Conservation (phyloP, 352 stramenopile genomes). For the Pythium graminicola region DNA sequence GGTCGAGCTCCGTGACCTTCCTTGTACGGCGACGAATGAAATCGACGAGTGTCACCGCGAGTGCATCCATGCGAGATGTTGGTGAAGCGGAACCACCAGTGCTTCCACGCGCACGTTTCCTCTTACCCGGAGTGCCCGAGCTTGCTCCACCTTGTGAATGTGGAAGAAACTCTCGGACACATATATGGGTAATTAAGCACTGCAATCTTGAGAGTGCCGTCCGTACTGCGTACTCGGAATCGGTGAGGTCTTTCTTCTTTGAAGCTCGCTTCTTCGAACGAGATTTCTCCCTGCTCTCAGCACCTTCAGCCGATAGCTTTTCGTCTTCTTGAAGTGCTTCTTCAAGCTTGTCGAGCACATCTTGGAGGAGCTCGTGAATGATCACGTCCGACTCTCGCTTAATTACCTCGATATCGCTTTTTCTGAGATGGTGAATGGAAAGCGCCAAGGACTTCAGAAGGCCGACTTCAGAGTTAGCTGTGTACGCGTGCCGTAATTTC, state of each 20-base stretch:
- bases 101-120: slow-evolving; percentile 8
- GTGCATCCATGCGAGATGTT: slow-evolving; percentile 29
- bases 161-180: slow-evolving; percentile 57
- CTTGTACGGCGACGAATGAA: slow-evolving; percentile 49
- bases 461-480: slow-evolving; percentile 59
- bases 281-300: slow-evolving; percentile 16
- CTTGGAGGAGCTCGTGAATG: slow-evolving; percentile 65
- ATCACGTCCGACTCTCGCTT: slow-evolving; percentile 73
- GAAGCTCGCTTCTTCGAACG: slow-evolving; percentile 13
- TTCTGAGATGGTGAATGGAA: slow-evolving; percentile 60
- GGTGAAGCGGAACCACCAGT: background rate
- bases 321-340: slow-evolving; percentile 47
- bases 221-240: slow-evolving; percentile 66
- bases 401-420: slow-evolving; percentile 67
- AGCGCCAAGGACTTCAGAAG: slow-evolving; percentile 59
- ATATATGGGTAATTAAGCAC: slow-evolving; percentile 54
- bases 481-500: slow-evolving; percentile 68
- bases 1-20: slow-evolving; percentile 37
- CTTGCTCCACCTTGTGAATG: slow-evolving; percentile 1
- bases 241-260: slow-evolving; percentile 44
- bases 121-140: slow-evolving; percentile 1
- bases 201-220: slow-evolving; percentile 50
- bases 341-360: slow-evolving; percentile 55
- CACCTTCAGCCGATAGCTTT: slow-evolving; percentile 26
- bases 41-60: slow-evolving; percentile 29